Conservation (phyloP, 2,329 filamentous ascomycete genomes). For the Xylaria multiplex region DNA sequence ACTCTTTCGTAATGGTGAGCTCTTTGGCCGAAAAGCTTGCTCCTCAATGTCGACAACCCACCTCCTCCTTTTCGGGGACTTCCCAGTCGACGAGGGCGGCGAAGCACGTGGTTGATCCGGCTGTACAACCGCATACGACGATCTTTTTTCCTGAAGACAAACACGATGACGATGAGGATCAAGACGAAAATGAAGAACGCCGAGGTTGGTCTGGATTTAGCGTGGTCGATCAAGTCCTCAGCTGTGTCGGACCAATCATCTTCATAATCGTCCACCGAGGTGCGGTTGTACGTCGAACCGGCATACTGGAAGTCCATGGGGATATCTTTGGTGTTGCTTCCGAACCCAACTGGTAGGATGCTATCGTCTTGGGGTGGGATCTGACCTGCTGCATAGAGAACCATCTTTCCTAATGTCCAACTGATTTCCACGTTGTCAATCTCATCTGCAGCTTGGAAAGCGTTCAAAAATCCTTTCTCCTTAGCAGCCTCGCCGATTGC, state of each 20-base stretch:
- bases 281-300: slow-evolving; percentile 63
- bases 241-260: slow-evolving; percentile 65
- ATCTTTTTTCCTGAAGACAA: slow-evolving; percentile 82
- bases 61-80: slow-evolving; percentile 58
- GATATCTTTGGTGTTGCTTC: slow-evolving; percentile 77
- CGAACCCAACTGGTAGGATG: slow-evolving; percentile 85
- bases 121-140: slow-evolving; percentile 71
- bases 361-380: slow-evolving; percentile 71
- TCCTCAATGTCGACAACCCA: slow-evolving; percentile 61
- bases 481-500: slow-evolving; percentile 74
- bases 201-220: slow-evolving; percentile 74
- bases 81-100: slow-evolving; percentile 57
- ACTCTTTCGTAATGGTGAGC: slow-evolving; percentile 80
- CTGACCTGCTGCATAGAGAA: slow-evolving; percentile 92
- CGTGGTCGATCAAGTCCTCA: slow-evolving; percentile 71
- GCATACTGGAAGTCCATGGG: slow-evolving; percentile 87
- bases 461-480: slow-evolving; percentile 78
- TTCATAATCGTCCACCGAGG: slow-evolving; percentile 51
- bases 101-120: slow-evolving; percentile 59
- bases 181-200: slow-evolving; percentile 82
- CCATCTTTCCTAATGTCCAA: slow-evolving; percentile 97
- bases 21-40: slow-evolving; percentile 72
- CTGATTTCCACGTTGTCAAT: slow-evolving; percentile 92
- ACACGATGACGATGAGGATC: slow-evolving; percentile 74
- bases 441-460: slow-evolving; percentile 93